Percentiles rank a stretch among this genome's conserved stretches.
phyloP scores from a whole-genome alignment of 208 protist species.

The Leishmania lainsoni region DNA sequence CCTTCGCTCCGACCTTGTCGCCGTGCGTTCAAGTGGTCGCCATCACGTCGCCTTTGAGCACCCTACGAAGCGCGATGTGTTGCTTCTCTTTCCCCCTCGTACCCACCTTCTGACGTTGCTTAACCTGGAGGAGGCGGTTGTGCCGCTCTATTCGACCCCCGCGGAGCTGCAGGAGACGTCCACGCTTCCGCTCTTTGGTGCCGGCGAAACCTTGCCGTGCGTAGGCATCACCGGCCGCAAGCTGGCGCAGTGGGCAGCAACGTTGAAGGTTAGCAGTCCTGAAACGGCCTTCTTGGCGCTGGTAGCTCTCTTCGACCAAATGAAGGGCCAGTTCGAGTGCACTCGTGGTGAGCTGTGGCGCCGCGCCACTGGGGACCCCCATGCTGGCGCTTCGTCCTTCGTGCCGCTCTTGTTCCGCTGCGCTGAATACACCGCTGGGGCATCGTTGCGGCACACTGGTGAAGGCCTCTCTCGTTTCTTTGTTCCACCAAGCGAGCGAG shows the following conservation, averaged over 20 bases:
- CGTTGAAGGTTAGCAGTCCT: slow-evolving; percentile 45
- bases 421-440: slow-evolving; percentile 16
- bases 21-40: slow-evolving; percentile 28
- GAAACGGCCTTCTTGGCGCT: slow-evolving; percentile 41
- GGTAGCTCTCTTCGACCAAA: slow-evolving; percentile 55
- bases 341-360: slow-evolving; percentile 31
- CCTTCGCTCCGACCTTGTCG: slow-evolving; percentile 63
- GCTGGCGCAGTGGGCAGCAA: slow-evolving; percentile 55
- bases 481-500: slow-evolving; percentile 19
- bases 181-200: slow-evolving; percentile 57
- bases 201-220: slow-evolving; percentile 44
- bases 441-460: slow-evolving; percentile 17
- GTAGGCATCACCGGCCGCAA: slow-evolving; percentile 39
- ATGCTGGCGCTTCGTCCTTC: neutral
- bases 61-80: slow-evolving; percentile 36
- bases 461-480: slow-evolving; percentile 46
- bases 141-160: slow-evolving; percentile 59
- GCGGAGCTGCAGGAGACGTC: slow-evolving; percentile 38
- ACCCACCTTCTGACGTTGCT: slow-evolving; percentile 58
- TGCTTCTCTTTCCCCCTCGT: slow-evolving; percentile 64
- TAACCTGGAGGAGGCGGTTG: slow-evolving; percentile 57
- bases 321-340: slow-evolving; percentile 41
- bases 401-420: slow-evolving; percentile 29
- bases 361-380: neutral
- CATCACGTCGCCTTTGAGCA: slow-evolving; percentile 67